These are phyloP conservation scores for Trifolium fragiferum DNA, from an alignment of 306 rosid genomes.

Conservation along the genomic window DNA sequence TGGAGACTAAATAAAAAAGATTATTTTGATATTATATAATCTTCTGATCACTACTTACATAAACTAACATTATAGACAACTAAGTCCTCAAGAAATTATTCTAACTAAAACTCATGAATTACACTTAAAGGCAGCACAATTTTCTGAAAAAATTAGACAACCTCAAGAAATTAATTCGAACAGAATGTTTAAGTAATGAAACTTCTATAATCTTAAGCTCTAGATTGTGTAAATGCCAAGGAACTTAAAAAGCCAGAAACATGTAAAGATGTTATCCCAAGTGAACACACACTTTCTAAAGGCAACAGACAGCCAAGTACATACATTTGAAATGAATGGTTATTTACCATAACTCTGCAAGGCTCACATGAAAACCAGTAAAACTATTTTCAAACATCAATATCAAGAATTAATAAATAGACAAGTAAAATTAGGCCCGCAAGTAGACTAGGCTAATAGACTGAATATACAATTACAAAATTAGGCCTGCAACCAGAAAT, in stretches of 20 bases:
- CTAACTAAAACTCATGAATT: too few species aligned
- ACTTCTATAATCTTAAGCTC: not conserved
- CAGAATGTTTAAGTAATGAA: not conserved
- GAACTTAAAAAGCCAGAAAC: not conserved
- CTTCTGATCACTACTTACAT: not conserved
- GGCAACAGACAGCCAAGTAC: not conserved
- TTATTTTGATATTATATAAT: not conserved
- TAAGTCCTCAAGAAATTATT: not conserved
- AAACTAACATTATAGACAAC: not conserved
- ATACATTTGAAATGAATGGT: not conserved
- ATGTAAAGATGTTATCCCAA: not conserved
- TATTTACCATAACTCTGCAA: not conserved
- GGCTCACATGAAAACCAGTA: not conserved
- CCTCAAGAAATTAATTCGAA: not conserved
- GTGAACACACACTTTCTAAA: not conserved
- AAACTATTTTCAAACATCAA: too few species aligned
- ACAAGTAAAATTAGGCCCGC: too few species aligned
- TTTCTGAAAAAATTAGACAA: too few species aligned
- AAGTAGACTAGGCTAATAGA: too few species aligned
- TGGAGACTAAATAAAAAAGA: not conserved
- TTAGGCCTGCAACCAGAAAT: conserved; percentile 58
- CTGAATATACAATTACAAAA: too few species aligned
- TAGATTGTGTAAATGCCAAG: not conserved
- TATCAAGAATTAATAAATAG: too few species aligned
- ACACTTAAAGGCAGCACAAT: too few species aligned